Evolutionary conservation across 2,329 filamentous ascomycete species (phyloP), one percentile per base, ranked within the genome.

Genomic region (Diaporthe vexans): DNA sequence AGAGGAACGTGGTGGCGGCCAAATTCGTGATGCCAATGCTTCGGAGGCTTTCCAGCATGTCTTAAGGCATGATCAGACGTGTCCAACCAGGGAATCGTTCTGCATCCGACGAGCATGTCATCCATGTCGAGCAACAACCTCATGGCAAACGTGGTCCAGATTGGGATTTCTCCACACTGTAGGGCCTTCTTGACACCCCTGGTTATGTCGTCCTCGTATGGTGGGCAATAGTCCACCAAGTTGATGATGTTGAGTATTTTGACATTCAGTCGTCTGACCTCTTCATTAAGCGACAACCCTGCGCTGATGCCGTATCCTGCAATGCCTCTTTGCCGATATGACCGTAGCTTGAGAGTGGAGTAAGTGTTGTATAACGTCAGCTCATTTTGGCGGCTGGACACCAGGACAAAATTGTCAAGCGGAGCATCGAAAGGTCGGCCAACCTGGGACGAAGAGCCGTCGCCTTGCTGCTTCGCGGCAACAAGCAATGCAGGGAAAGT

Each of bases 111-210:
- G n/a, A 68, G 48, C 9, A 54, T 35, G 15, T 68, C 63, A 40
- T 68, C 63, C 29, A 68, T 68, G 48, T 68, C 63, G n/a, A 68
- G 63, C 33, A 54, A 17, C 33, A 68, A 19, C 13, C n/a, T 68
- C 33, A 68, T 7, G 33, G 46, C 33, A 54, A 68, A 68, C 8
- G 33, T 24, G 9, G 63, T 54, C 63, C 63, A 68, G 48, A 54
- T 54, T 29, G 63, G 48, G 33, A 54, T 35, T 17, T 68, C n/a
- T 3, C 63, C 48, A 3, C 13, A 21, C 48, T 29, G 8, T 7
- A 68, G 17, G 1, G 46, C 21, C 21, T 54, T 35, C 8, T 26
- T 68, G 33, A 68, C 48, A 10, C 63, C 48, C 35, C 48, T 68
- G 46, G 63, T 68, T 8, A 68, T 68, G 48, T 68, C 63, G 21